Percentiles rank a stretch among this genome's conserved stretches.
Evolutionary conservation across 2,329 filamentous ascomycete species (phyloP).

Genomic region (Hypocreales sp.): DNA sequence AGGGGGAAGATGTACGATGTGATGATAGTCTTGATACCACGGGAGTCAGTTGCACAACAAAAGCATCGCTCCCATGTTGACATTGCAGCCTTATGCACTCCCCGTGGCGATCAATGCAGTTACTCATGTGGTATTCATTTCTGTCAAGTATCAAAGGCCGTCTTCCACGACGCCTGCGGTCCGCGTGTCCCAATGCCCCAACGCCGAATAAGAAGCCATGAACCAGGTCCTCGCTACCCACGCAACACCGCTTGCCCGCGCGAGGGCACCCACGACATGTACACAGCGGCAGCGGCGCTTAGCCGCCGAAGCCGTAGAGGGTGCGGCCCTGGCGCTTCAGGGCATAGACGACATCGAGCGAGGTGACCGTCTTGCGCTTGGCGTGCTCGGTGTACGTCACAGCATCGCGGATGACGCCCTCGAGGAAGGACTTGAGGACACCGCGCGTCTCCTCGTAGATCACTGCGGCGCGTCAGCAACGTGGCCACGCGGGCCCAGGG

Average conservation of each 20-base stretch:
- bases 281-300: too few relatives aligned
- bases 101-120: too few relatives aligned
- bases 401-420: slow-evolving; percentile 61
- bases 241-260: too few relatives aligned
- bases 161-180: slow-evolving; percentile 17
- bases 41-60: too few relatives aligned
- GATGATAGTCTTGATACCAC: too few relatives aligned
- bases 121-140: slow-evolving; percentile 12
- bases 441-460: slow-evolving; percentile 68
- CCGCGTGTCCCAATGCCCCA: slow-evolving; percentile 13
- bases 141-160: slow-evolving; percentile 9
- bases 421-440: slow-evolving; percentile 66
- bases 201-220: too few relatives aligned
- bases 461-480: slow-evolving; percentile 23
- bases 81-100: too few relatives aligned
- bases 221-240: too few relatives aligned
- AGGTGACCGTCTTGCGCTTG: slow-evolving; percentile 68
- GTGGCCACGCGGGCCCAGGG: not conserved
- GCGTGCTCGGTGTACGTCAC: slow-evolving; percentile 70
- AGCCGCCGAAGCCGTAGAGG: slow-evolving; percentile 84
- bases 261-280: too few relatives aligned
- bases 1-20: too few relatives aligned
- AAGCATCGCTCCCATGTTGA: too few relatives aligned
- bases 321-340: slow-evolving; percentile 58
- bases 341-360: slow-evolving; percentile 51